Base-by-base conservation (phyloP, 805 yeast genomes). In the Candida coquimbonensis region DNA sequence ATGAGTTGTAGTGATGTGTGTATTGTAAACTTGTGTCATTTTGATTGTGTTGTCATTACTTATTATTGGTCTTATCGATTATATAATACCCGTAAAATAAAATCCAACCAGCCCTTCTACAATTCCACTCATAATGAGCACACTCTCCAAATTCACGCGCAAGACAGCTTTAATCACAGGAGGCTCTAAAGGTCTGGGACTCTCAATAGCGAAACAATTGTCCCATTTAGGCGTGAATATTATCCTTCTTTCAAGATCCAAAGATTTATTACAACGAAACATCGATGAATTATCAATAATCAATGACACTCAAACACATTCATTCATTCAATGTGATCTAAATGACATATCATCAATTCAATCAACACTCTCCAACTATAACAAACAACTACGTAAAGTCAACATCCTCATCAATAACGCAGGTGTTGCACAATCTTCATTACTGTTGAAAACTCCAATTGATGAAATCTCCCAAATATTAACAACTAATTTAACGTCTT, bases 171-270 rank as follows among this genome's bases (percentile, higher is more conserved):
- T 78, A 5, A 62, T 83, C 2, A 82, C 88, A 0, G 93, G 93
- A 1, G 89, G 83, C 0, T 79, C 89, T 0, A 64, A 73, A 39
- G 91, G 93, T 0, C 65, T 84, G 13, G 93, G 93, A 0, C 63
- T 68, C 4, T 71, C 72, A 0, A 73, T 85, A 16, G 82, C 88
- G 0, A 51, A 57, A 32, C 59, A 54, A 29, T 64, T 84, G 26
- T 75, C 87, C 0, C 40, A 50, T 0, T 53, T 66, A 27, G 90
- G 90, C 1, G 73, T 77, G 25, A 66, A 65, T 19, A 65, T 80
- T 7, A 67, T 80, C 0, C 57, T 83, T 16, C 50, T 80, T 6
- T 73, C 87, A 0, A 59, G 86, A 37, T 67, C 75, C 44, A 65
- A 64, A 33, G 51, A 54, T 0, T 54, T 58, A 5, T 61, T 86